Base-by-base conservation (phyloP, 495 filamentous ascomycete genomes). In the Penicillium pancosmium region DNA sequence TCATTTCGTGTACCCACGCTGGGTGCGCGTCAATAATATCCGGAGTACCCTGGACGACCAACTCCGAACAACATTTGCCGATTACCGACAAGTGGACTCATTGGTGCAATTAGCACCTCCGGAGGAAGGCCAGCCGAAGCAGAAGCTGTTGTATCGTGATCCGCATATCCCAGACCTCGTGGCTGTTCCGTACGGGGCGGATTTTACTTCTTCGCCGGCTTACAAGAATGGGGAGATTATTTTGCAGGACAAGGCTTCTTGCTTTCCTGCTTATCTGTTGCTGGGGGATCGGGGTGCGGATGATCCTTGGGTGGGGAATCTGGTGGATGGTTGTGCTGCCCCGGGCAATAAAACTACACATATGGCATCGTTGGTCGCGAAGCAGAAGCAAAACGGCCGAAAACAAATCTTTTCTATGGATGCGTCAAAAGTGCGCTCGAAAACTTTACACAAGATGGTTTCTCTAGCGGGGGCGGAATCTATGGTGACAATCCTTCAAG, bases 301-400 rank as follows among this genome's bases (percentile, higher is more conserved):
- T 8, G 52, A 66, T 41, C 23, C 63, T 5, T 69, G 64, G 58
- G 79, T 86, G 55, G 91, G 89, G 2, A 85, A 93, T 59, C 74
- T 96, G 18, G 79, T 98, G 5, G 94, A 98, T 74, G 89, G 91
- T 1, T 97, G 93, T 68, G 88, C 94, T 0, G 94, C 94, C 7
- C 94, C 94, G 7, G 94, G 94, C 9, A 98, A 98, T 67, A 98
- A 98, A 73, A 97, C 94, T 1, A 97, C 94, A 4, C 94, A 98
- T 76, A 73, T 97, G 49, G 92, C 92, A 11, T 88, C 90, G 3
- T 79, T 97, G 15, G 60, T 89, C 12, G 68, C 73, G 18, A 74
- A 76, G 50, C 69, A 72, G 36, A 65, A 67, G 52, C 41, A 54
- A 15, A 62, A 64, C 57, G 50, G 61, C 61, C 10, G 65, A 55